Percentiles rank a stretch among this genome's conserved stretches.
Conservation (phyloP, 371 early-diverging fungal species). For the Apophysomyces trapeziformis region DNA sequence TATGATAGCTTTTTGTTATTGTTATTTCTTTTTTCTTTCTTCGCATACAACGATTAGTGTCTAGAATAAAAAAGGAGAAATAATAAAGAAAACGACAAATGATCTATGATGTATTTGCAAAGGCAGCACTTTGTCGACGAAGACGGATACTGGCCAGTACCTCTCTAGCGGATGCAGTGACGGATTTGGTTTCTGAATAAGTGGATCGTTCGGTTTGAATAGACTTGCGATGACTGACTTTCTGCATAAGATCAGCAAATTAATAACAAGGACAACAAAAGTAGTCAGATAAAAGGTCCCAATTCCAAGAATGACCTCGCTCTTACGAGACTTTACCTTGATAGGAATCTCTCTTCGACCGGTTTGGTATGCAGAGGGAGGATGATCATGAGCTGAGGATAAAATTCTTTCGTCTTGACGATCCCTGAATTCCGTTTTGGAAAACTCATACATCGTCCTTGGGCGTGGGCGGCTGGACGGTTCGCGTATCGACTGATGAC, state of each 20-base stretch:
- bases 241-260: not conserved
- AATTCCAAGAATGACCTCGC: not conserved
- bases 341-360: not conserved
- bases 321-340: not conserved
- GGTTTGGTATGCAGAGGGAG: not conserved
- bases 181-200: slow-evolving; percentile 11
- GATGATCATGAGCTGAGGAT: not conserved
- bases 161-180: slow-evolving; percentile 25
- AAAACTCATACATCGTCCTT: not conserved
- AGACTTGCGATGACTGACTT: not conserved
- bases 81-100: not conserved
- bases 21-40: not conserved
- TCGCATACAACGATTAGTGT: too few relatives aligned
- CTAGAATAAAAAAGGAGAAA: too few relatives aligned
- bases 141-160: slow-evolving; percentile 23
- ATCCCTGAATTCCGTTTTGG: not conserved
- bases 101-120: not conserved
- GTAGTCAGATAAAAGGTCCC: not conserved
- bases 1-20: not conserved
- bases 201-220: not conserved
- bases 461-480: not conserved
- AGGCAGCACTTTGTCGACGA: slow-evolving; percentile 15
- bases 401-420: not conserved
- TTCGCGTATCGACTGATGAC: not conserved
- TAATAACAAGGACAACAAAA: too few relatives aligned